Conservation (phyloP, 495 filamentous ascomycete species). For the Penicillium angulare region DNA sequence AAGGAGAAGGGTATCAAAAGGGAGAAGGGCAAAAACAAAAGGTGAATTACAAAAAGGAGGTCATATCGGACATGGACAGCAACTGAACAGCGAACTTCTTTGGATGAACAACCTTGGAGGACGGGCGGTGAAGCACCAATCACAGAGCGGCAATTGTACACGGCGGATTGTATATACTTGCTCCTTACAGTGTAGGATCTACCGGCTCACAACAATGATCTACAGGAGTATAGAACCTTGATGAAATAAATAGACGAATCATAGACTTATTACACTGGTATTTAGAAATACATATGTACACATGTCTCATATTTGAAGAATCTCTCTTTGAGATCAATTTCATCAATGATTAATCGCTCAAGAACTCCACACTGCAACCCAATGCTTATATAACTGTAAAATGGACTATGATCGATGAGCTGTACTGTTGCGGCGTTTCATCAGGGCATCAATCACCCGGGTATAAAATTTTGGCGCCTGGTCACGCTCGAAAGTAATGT, state of each 20-base stretch:
- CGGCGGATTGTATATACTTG: constrained; percentile 24
- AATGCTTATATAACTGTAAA: constrained; percentile 1
- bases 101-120: constrained; percentile 29
- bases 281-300: too few relatives aligned
- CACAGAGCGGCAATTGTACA: constrained; percentile 23
- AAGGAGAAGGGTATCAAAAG: constrained; percentile 1
- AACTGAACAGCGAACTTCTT: constrained; percentile 22
- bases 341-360: not conserved
- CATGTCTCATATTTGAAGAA: too few relatives aligned
- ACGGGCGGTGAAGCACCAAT: constrained; percentile 33
- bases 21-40: constrained; percentile 4
- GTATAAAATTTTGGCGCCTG: constrained; percentile 88
- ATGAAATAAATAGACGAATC: too few relatives aligned
- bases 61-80: constrained; percentile 16
- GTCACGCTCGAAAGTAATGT: constrained; percentile 81
- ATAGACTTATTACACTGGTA: too few relatives aligned
- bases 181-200: not conserved
- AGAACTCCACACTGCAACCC: too few relatives aligned
- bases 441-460: constrained; percentile 75
- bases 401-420: constrained; percentile 1
- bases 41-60: constrained; percentile 16
- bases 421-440: constrained; percentile 47
- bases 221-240: too few relatives aligned
- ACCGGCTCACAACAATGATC: not conserved
- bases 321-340: not conserved